Conservation (phyloP, 192 early-diverging fungal species). For the Chytriomyces sp. region DNA sequence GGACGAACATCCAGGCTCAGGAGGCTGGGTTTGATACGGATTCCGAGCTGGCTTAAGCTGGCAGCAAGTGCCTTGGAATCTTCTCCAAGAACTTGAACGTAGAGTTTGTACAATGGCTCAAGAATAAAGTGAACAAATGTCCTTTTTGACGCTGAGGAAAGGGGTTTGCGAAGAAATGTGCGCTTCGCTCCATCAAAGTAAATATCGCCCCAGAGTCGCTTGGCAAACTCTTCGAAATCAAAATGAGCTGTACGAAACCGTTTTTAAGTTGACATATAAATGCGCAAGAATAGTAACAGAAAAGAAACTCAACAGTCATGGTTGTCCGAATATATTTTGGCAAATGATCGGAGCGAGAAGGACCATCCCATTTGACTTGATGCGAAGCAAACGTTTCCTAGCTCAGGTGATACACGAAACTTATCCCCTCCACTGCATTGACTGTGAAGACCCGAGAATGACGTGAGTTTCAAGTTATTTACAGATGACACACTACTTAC, state of each 20-base stretch:
- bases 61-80: constrained; percentile 71
- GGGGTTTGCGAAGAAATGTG: constrained; percentile 78
- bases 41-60: constrained; percentile 78
- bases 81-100: constrained; percentile 83
- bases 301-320: constrained; percentile 57
- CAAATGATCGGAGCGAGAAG: constrained; percentile 91
- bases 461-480: constrained; percentile 11
- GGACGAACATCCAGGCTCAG: constrained; percentile 83
- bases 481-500: constrained; percentile 30
- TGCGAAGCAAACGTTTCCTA: constrained; percentile 96
- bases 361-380: constrained; percentile 89
- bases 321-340: constrained; percentile 83
- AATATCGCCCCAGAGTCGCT: constrained; percentile 96
- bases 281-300: not conserved
- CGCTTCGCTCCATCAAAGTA: constrained; percentile 83
- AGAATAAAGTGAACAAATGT: constrained; percentile 97
- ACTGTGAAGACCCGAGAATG: not conserved
- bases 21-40: constrained; percentile 78
- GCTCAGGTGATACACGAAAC: constrained; percentile 86
- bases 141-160: constrained; percentile 59
- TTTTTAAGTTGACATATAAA: constrained; percentile 20
- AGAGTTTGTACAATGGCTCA: constrained; percentile 94
- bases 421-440: constrained; percentile 47
- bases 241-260: constrained; percentile 48
- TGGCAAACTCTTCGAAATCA: constrained; percentile 80